Percentiles rank a stretch among this genome's conserved stretches.
These are phyloP conservation scores for Pythium grandisporangium DNA, from an alignment of 352 stramenopile species.

Conservation along the genomic window DNA sequence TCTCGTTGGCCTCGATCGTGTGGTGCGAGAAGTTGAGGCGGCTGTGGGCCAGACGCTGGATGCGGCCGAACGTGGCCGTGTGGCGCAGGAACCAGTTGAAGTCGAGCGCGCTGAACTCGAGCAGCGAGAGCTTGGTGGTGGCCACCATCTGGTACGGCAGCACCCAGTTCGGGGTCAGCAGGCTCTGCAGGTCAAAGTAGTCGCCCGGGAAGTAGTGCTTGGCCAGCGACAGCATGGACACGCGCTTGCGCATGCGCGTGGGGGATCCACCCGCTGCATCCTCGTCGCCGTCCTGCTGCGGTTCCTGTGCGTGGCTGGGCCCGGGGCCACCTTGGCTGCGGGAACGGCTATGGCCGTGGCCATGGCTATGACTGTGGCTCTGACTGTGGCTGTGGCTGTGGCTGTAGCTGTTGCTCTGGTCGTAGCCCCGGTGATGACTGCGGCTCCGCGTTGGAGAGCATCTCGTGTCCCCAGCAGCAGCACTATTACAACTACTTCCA, in stretches of 20 bases:
- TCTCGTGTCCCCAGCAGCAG: no score
- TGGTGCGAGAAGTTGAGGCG: conserved; percentile 76
- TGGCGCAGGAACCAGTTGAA: conserved; percentile 83
- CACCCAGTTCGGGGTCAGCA: conserved; percentile 59
- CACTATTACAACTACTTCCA: no score
- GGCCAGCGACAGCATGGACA: conserved; percentile 48
- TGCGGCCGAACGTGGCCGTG: conserved; percentile 56
- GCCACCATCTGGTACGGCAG: conserved; percentile 60
- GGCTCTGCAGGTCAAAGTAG: conserved; percentile 84
- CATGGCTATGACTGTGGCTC: no score
- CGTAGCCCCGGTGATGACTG: no score
- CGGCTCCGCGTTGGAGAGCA: no score
- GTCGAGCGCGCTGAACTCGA: conserved; percentile 73
- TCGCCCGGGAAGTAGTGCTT: conserved; percentile 82
- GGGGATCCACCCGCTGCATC: conserved; percentile 1
- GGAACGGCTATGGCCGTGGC: no score
- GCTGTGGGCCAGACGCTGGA: conserved; percentile 64
- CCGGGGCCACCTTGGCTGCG: neutral
- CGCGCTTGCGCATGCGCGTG: conserved; percentile 24
- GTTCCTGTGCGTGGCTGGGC: neutral
- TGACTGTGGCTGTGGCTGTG: neutral
- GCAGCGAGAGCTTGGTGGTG: conserved; percentile 53
- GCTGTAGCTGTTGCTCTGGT: neutral
- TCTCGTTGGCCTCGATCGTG: conserved; percentile 68
- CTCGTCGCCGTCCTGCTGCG: neutral